These are phyloP conservation scores for Papilionanthe hybrid DNA, from an alignment of 116 monocot genomes.

Conservation along the genomic window DNA sequence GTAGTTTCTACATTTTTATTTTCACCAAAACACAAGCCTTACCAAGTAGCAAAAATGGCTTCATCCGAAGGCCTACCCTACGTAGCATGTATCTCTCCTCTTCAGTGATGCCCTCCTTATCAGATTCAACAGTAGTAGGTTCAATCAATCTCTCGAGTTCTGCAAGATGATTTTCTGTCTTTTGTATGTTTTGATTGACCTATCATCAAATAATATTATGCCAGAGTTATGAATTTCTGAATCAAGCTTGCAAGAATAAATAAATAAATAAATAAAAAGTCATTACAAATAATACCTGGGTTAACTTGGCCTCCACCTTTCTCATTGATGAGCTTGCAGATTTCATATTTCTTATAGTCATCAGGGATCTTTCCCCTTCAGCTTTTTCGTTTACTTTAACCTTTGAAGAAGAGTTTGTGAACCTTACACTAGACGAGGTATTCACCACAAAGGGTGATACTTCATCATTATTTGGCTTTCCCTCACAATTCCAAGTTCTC, in stretches of 20 bases:
- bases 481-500: conserved; percentile 44
- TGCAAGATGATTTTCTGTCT: conserved; percentile 65
- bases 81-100: conserved; percentile 96
- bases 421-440: not conserved
- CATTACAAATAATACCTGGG: conserved; percentile 31
- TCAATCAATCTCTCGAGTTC: conserved; percentile 45
- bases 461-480: conserved; percentile 16
- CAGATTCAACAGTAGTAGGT: conserved; percentile 32
- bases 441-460: not conserved
- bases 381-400: conserved; percentile 9
- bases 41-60: conserved; percentile 83
- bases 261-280: no score
- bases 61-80: conserved; percentile 87
- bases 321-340: conserved; percentile 21
- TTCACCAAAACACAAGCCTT: conserved; percentile 15
- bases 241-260: not conserved
- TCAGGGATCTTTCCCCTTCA: conserved; percentile 5
- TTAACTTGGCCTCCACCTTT: conserved; percentile 45
- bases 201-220: conserved; percentile 14
- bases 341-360: conserved; percentile 15
- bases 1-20: not conserved
- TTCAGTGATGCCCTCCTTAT: conserved; percentile 76
- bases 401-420: conserved; percentile 15
- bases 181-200: conserved; percentile 65
- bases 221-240: not conserved